Conservation (phyloP, 2,329 filamentous ascomycete genomes). For the Neofusicoccum parvum region DNA sequence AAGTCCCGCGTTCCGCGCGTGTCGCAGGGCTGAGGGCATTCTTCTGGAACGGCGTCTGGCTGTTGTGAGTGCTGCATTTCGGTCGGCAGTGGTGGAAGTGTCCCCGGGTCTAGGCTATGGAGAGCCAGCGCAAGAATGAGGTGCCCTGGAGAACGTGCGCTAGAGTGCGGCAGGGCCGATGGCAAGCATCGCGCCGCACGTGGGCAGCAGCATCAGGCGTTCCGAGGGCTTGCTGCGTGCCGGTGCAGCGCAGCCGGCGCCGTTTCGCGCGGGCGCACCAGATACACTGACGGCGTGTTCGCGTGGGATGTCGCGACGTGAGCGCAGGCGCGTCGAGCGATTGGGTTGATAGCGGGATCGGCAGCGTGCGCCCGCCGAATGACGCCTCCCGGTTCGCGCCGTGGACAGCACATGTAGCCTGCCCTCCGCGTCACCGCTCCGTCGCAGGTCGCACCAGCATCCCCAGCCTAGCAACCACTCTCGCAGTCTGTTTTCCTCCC, state of each 20-base stretch:
- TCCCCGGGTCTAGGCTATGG: too few relatives aligned
- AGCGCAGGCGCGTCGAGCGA: not conserved
- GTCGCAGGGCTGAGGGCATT: not conserved
- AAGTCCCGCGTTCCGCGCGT: not conserved
- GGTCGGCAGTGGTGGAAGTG: too few relatives aligned
- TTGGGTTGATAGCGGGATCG: slow-evolving; percentile 4
- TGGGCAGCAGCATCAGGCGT: not conserved
- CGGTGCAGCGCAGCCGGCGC: too few relatives aligned
- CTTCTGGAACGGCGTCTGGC: too few relatives aligned
- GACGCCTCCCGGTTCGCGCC: slow-evolving; percentile 14
- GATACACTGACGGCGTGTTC: not conserved
- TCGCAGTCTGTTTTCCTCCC: not conserved
- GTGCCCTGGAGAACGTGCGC: too few relatives aligned
- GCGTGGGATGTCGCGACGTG: not conserved
- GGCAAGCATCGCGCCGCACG: not conserved
- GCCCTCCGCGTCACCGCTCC: slow-evolving; percentile 16
- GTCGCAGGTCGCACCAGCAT: slow-evolving; percentile 12
- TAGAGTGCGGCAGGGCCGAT: too few relatives aligned
- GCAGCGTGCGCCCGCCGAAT: not conserved
- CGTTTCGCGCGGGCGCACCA: too few relatives aligned
- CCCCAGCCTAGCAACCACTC: slow-evolving; percentile 7
- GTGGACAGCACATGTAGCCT: slow-evolving; percentile 15
- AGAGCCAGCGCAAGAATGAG: not conserved
- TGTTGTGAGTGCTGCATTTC: not conserved
- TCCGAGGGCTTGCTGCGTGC: too few relatives aligned